A percentile compares a stretch with the other conserved stretches of the same genome.
Evolutionary conservation across 345 rosid species (phyloP).

Genomic region (Firmiana major): DNA sequence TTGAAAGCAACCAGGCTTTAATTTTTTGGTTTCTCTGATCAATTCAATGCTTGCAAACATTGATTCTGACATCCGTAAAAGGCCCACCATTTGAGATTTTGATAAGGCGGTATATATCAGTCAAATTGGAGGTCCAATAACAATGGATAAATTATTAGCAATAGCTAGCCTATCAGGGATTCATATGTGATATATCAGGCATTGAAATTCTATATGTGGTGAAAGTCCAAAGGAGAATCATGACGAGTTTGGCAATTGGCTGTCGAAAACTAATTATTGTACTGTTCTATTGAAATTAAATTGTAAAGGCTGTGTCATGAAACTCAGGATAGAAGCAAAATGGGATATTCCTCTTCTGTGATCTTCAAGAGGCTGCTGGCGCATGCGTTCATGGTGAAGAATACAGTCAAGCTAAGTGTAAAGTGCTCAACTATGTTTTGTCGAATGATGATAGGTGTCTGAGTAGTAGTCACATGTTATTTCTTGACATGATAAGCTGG

Average conservation of each 20-base stretch:
- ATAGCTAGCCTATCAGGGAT: background rate
- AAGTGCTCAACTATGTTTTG: conserved; percentile 5
- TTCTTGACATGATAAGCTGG: no score
- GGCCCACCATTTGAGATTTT: background rate
- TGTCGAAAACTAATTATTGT: background rate
- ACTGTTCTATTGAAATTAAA: background rate
- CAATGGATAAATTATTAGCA: background rate
- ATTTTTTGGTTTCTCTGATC: background rate
- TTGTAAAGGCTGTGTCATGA: background rate
- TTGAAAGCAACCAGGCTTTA: background rate
- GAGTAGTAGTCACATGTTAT: no score
- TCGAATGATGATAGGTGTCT: background rate
- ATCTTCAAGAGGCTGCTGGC: background rate
- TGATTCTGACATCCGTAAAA: background rate
- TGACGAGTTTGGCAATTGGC: background rate
- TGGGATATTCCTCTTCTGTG: background rate
- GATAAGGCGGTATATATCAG: background rate
- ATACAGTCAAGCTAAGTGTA: background rate
- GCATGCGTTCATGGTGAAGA: background rate
- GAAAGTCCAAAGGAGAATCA: background rate
- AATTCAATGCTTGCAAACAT: background rate
- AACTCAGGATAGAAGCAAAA: background rate
- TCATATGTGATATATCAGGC: background rate
- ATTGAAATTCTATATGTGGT: background rate
- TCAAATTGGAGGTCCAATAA: background rate